Conservation (phyloP, 2,329 filamentous ascomycete species). For the Fusarium chaquense region DNA sequence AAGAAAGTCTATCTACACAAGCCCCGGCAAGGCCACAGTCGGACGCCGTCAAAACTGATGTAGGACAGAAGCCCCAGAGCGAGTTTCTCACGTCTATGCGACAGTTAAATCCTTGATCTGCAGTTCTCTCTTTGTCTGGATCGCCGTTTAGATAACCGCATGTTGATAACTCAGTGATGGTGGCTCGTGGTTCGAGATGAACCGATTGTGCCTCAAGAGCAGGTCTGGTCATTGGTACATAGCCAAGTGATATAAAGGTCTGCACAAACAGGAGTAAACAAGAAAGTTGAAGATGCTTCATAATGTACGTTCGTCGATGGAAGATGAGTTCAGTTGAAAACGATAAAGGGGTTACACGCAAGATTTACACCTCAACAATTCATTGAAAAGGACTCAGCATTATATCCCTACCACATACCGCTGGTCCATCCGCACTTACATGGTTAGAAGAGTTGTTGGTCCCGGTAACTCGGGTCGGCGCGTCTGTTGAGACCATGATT, state of each 20-base stretch:
- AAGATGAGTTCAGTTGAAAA: not conserved
- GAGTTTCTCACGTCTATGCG: slow-evolving; percentile 51
- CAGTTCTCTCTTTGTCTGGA: slow-evolving; percentile 46
- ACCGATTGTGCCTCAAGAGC: not conserved
- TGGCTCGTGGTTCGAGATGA: slow-evolving; percentile 9
- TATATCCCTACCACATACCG: not conserved
- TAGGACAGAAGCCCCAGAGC: slow-evolving; percentile 57
- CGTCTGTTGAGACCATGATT: not conserved
- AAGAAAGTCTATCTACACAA: slow-evolving; percentile 52
- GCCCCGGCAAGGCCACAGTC: slow-evolving; percentile 55
- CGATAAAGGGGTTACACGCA: not conserved
- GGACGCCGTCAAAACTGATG: slow-evolving; percentile 50
- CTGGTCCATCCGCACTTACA: not conserved
- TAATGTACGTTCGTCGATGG: not conserved
- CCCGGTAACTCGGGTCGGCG: slow-evolving; percentile 8
- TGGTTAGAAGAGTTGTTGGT: slow-evolving; percentile 8
- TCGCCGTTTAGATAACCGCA: slow-evolving; percentile 53
- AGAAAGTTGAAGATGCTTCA: not conserved
- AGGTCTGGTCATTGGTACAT: not conserved
- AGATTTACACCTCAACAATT: not conserved
- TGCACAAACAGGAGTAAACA: not conserved
- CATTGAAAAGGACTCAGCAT: not conserved
- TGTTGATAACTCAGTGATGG: slow-evolving; percentile 43
- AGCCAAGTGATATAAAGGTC: not conserved
- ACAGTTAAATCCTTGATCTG: slow-evolving; percentile 52